Evolutionary conservation across 345 rosid genomes (phyloP).

Genomic region (Ricinus communis): DNA sequence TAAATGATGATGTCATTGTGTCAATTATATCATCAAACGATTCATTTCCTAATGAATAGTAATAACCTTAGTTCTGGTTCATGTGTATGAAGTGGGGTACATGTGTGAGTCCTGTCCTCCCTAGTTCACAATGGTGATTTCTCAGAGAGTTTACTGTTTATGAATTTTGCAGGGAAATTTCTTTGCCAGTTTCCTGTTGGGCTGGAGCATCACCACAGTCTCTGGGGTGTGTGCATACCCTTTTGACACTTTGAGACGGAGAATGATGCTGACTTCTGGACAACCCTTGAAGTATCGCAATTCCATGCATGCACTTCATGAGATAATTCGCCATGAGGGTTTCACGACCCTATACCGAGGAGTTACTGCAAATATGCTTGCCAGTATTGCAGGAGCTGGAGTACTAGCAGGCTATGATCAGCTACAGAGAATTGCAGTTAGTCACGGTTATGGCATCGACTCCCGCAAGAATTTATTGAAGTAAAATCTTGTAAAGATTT

Average conservation of each 20-base stretch:
- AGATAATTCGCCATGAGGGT: slow-evolving; percentile 72
- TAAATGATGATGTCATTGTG: not conserved
- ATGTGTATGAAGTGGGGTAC: not conserved
- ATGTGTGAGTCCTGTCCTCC: not conserved
- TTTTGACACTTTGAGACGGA: slow-evolving; percentile 78
- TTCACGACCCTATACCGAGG: slow-evolving; percentile 66
- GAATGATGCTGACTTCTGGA: slow-evolving; percentile 98
- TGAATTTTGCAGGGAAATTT: slow-evolving; percentile 67
- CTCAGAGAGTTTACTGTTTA: not conserved
- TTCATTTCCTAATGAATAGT: not conserved
- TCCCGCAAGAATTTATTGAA: slow-evolving; percentile 37
- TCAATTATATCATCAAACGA: not conserved
- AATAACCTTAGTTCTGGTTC: not conserved
- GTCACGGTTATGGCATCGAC: slow-evolving; percentile 39
- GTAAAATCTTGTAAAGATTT: slow-evolving; percentile 9
- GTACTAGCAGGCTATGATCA: slow-evolving; percentile 92
- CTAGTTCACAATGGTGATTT: not conserved
- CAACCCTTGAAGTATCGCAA: slow-evolving; percentile 61
- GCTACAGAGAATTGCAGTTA: slow-evolving; percentile 62
- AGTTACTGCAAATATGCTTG: slow-evolving; percentile 89
- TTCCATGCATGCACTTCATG: slow-evolving; percentile 58
- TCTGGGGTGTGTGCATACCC: slow-evolving; percentile 92
- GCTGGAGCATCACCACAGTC: slow-evolving; percentile 88
- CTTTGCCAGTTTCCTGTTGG: slow-evolving; percentile 81
- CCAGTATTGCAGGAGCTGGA: slow-evolving; percentile 95